Evolutionary conservation across 2,329 filamentous ascomycete genomes (phyloP), one percentile per base, ranked within the genome.

Genomic region (Daldinia sp.): DNA sequence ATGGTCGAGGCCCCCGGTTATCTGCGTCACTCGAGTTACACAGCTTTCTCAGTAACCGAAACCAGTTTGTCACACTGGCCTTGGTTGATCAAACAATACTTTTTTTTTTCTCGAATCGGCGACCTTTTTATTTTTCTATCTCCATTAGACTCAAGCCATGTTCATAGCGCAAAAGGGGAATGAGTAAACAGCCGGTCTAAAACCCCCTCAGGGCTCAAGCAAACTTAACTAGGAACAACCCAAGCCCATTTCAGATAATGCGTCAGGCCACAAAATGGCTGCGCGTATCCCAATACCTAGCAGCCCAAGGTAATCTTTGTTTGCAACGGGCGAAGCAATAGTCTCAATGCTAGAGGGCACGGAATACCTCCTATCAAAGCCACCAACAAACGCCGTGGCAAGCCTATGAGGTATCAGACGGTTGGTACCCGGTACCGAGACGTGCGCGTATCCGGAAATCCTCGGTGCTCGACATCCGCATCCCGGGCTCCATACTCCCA

Each of bases 31-130:
- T 41, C 32, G 50, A 25, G 59, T 68, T 34, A 23, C 59, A 65
- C 65, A 34, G 39, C 50, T 35, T 41, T 41, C 56, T 61, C 62
- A 51, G 62, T 63, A 66, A 56, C 65, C 58, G 65, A 68, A 55
- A 66, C 65, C 37, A 60, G 45, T 39, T 61, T 43, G 65, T 61
- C 37, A 57, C 58, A 66, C 64, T 52, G 27, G 21, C 13, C 32
- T 29, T n/a, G n/a, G 25, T 37, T 47, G 47, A 62, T 51, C 64
- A 64, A 64, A 63, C 53, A 61, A 52, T 23, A 8, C 39, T 45
- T 34, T 43, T 29, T 34, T n/a, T n/a, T n/a, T n/a, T n/a, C n/a
- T n/a, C n/a, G n/a, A n/a, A n/a, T n/a, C n/a, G n/a, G n/a, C n/a
- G n/a, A n/a, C n/a, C n/a, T n/a, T n/a, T n/a, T n/a, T n/a, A n/a